Evolutionary conservation across 169 alveolate species (phyloP), one percentile per base, ranked within the genome.

Genomic region (Blepharisma undulans): DNA sequence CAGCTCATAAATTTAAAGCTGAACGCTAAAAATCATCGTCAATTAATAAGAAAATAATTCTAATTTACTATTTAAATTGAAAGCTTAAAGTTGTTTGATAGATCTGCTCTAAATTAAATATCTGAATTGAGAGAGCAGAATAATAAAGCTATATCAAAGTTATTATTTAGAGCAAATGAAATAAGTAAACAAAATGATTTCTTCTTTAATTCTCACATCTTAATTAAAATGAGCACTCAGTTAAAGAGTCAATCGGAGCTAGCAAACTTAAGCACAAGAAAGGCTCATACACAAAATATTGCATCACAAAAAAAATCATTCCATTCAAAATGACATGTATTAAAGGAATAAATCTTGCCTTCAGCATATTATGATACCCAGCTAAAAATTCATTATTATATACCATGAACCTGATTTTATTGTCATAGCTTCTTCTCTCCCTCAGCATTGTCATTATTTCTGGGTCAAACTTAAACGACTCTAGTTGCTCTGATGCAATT

Each of bases 331-430:
- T 29, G 36, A 86, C n/a, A n/a, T 86, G 91, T n/a, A 72, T 61
- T 21, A 86, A 72, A 7, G 84, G 22, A 21, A 86, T 86, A 36
- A 25, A 86, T n/a, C 84, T 60, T 60, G 91, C 59, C 48, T 33
- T 86, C 48, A 21, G 25, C 29, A 86, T 21, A 29, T 86, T 86
- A 21, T 86, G 76, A 36, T 66, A 86, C 22, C 91, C 80, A 27
- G 91, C 91, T 14, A 84, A 4, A 8, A 84, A 84, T 10, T 84
- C 89, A 60, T 84, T 84, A 61, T 84, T 60, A 60, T 84, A 84
- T n/a, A 84, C 89, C 89, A 84, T 84, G 36, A 84, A 84, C 89
- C 32, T 32, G 25, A 84, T 32, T 32, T 84, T 84, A 19, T 32
- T 76, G 33, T 84, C 78, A 4, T 34, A n/a, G n/a, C 22, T 36